Base-by-base conservation (phyloP, 495 filamentous ascomycete species). In the Choiromyces venosus region DNA sequence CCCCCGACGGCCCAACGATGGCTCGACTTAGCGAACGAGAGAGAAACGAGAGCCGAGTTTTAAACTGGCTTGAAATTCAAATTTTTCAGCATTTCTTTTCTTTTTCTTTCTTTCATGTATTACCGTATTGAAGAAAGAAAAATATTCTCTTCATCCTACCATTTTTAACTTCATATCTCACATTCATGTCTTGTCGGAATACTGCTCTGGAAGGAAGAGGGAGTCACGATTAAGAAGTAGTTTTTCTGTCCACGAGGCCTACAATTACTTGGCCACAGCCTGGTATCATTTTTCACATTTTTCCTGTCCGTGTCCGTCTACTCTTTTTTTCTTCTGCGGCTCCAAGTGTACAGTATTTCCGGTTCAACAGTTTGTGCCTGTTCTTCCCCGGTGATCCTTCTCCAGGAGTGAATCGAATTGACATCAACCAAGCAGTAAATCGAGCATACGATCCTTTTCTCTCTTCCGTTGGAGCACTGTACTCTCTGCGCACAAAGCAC, bases 381-480 rank as follows among this genome's bases (percentile, higher is more conserved):
- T 66, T 76, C 74, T 77, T 69, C n/a, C 68, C 75, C 69, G 66
- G 74, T 77, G 69, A 73, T 77, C 69, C 44, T 73, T 70, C 73
- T 70, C 52, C 4, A 61, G 25, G 52, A 33, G 25, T 61, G 52
- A 18, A 61, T 61, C 40, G 40, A 66, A 68, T 72, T 72, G 72
- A 68, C 66, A 61, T 77, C 70, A 64, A 36, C 69, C 56, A 46
- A 39, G 69, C 52, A 67, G 76, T 68, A 65, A 75, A 76, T 76
- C 42, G 66, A 67, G 66, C 66, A 71, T 39, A 75, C 68, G 40
- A 68, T 71, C 52, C 33, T 33, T 29, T 33, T 33, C 25, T 29
- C 52, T 14, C 25, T 61, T 61, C 52, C 25, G 9, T 29, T 14
- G 25, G 25, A 61, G 52, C 25, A 29, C 52, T 18, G 52, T 61